These are phyloP conservation scores for Echeveria elegans DNA, from an alignment of 164 flowering plant genomes.

Conservation along the genomic window DNA sequence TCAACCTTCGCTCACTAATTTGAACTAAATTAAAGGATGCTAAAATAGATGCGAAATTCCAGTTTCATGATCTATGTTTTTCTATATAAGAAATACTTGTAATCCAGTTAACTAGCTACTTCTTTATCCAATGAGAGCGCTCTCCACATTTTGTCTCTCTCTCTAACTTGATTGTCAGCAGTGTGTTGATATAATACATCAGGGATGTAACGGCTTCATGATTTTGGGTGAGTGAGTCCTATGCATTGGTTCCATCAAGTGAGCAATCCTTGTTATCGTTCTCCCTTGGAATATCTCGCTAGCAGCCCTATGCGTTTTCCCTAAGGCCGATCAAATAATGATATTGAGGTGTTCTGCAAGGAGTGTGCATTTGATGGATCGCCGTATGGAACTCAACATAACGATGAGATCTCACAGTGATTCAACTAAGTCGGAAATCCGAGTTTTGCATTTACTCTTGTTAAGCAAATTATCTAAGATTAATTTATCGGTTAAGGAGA, in stretches of 20 bases:
- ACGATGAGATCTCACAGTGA: no score
- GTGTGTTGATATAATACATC: no score
- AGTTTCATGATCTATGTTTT: background rate
- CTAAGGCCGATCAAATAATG: background rate
- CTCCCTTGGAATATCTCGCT: background rate
- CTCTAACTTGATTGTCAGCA: background rate
- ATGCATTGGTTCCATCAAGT: conserved; percentile 1
- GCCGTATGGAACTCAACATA: background rate
- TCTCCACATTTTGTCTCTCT: background rate
- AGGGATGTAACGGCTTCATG: background rate
- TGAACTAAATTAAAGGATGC: no score
- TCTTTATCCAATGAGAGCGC: background rate
- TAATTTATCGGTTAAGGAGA: no score
- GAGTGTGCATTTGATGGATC: background rate
- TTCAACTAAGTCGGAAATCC: no score
- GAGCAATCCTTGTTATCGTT: conserved; percentile 1
- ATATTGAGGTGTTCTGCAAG: background rate
- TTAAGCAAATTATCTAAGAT: no score
- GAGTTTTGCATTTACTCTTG: no score
- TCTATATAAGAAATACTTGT: background rate
- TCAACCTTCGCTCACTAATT: background rate
- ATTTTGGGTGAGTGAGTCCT: background rate
- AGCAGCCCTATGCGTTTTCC: background rate
- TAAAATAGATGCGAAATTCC: background rate
- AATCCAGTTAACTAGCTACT: no score